These are phyloP conservation scores for Ephemerocybe angulata DNA, from an alignment of 768 basidiomycete species.

Conservation along the genomic window DNA sequence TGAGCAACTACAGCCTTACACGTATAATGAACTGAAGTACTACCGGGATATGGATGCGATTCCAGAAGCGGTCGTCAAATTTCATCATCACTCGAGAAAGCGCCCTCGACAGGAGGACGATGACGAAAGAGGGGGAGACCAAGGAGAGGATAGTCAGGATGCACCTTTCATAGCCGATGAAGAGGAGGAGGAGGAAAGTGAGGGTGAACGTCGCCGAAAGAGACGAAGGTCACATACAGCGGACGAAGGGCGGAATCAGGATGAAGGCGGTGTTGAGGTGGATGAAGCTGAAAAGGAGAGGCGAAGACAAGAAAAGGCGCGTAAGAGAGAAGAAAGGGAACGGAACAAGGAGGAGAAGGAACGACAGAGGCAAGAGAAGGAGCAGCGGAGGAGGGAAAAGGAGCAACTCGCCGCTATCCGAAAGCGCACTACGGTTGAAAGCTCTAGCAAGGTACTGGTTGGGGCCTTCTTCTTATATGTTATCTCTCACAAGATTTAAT, in stretches of 20 bases:
- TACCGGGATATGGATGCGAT: background rate
- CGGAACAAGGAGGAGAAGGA: conserved; percentile 3
- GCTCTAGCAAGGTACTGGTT: background rate
- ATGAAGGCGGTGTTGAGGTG: background rate
- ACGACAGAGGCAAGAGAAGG: background rate
- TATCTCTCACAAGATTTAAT: background rate
- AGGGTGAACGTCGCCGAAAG: background rate
- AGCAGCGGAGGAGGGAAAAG: background rate
- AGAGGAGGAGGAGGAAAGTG: background rate
- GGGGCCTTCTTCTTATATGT: background rate
- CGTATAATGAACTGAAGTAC: background rate
- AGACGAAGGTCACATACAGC: background rate
- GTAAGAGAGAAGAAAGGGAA: background rate
- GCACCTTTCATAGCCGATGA: background rate
- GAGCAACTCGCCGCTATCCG: background rate
- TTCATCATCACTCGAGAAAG: background rate
- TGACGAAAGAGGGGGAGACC: background rate
- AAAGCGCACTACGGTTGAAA: background rate
- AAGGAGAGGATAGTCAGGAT: conserved; percentile 2
- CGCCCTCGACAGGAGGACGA: background rate
- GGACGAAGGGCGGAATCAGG: background rate
- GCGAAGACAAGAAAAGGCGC: conserved; percentile 2
- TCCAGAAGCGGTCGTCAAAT: background rate
- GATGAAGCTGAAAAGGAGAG: background rate
- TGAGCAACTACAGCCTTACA: background rate